Base-by-base conservation (phyloP, 441 rosid species). In the Jatropha multifida region DNA sequence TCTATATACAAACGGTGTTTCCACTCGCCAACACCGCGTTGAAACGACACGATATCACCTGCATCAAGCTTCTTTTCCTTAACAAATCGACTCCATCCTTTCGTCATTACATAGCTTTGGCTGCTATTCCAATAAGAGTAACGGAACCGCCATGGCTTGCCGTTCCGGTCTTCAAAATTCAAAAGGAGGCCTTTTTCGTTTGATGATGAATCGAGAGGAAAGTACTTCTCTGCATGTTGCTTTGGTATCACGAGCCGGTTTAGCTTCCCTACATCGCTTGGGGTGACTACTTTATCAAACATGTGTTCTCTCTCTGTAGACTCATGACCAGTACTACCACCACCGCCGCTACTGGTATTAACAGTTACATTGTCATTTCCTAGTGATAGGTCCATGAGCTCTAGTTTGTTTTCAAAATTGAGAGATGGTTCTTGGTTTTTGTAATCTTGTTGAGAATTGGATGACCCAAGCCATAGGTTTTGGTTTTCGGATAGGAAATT, bases 41-140 rank as follows among this genome's bases (percentile, higher is more conserved):
- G 94, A 69, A 95, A 95, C 18, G 98, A 95, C 72, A 95, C 98
- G 38, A 86, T 83, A 77, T 95, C 99, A 0, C 99, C 99, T 0
- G 98, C 96, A 59, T 93, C 96, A 12, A 95, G 98, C 84, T 92
- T 91, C 76, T 95, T 95, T 77, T 95, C 99, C 86, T 95, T 95
- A 17, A 95, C 99, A 64, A 95, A 95, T 44, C 99, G 92, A 84
- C 98, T 95, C 99, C 99, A 95, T 2, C 99, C 99, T 87, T 94
- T 94, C 40, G 98, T 94, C 97, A 94, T 94, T 44, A 94, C 98
- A 78, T 94, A 94, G 89, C 99, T 94, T 82, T 93, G 99, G 81
- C 99, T 95, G 62, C 96, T 90, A 72, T 93, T 94, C 98, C 98
- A 94, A 72, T 94, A 94, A 15, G 97, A 92, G 89, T 94, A 94